Percentiles rank a stretch among this genome's conserved stretches.
These are phyloP conservation scores for Apiospora arundinis DNA, from an alignment of 2,329 filamentous ascomycete species.

Conservation along the genomic window DNA sequence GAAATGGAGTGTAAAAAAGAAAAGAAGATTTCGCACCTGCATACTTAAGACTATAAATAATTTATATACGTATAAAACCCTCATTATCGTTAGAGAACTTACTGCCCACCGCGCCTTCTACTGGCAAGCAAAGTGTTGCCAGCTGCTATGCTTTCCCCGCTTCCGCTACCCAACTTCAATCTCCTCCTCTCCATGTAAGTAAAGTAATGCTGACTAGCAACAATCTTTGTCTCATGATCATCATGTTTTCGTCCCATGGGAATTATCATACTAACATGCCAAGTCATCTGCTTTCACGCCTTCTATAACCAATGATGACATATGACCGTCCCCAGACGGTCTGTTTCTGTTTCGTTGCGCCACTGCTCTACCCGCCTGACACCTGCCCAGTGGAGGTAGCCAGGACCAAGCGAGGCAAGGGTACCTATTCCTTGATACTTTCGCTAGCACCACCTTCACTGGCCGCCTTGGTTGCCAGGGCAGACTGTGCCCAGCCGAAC, in stretches of 20 bases:
- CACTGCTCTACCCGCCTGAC: constrained; percentile 8
- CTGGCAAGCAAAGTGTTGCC: background rate
- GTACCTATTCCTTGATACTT: constrained; percentile 35
- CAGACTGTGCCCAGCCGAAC: constrained; percentile 62
- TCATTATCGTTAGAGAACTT: constrained; percentile 17
- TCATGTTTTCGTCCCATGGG: constrained; percentile 14
- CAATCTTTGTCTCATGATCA: constrained; percentile 19
- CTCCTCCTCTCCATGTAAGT: constrained; percentile 16
- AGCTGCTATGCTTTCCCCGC: background rate
- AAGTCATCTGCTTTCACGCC: constrained; percentile 5
- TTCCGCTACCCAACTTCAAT: constrained; percentile 5
- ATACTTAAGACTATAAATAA: constrained; percentile 16
- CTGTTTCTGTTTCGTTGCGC: background rate
- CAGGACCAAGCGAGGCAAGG: constrained; percentile 10
- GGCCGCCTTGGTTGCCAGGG: constrained; percentile 55
- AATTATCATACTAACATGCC: constrained; percentile 17
- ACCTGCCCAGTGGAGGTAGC: constrained; percentile 10
- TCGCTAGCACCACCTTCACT: constrained; percentile 41
- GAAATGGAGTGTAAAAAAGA: background rate
- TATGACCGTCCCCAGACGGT: background rate
- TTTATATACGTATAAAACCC: constrained; percentile 17
- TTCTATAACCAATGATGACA: background rate
- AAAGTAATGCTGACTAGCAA: constrained; percentile 18
- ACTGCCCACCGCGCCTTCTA: background rate
- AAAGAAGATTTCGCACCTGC: constrained; percentile 14